Conservation (phyloP, 108 stramenopile species). For the Hondaea fermentalgiana region DNA sequence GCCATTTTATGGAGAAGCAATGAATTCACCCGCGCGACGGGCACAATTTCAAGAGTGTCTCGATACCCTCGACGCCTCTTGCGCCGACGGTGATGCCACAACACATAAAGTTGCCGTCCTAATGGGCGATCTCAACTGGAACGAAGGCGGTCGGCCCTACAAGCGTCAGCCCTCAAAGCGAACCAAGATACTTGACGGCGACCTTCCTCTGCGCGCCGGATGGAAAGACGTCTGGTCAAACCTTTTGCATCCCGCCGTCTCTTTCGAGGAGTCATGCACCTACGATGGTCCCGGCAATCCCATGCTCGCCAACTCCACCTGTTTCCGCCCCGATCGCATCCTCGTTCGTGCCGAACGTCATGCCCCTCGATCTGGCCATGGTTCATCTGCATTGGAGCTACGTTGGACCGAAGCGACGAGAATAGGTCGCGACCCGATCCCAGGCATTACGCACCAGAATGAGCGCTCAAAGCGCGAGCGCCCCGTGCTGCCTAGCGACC, state of each 20-base stretch:
- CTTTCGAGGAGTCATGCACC: background rate
- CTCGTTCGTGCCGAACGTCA: background rate
- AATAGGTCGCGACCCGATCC: background rate
- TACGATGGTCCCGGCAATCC: background rate
- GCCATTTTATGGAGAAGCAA: background rate
- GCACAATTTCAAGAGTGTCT: background rate
- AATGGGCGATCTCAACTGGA: conserved; percentile 1
- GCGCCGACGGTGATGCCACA: background rate
- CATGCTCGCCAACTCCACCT: background rate
- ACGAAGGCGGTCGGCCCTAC: background rate
- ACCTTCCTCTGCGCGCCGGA: background rate
- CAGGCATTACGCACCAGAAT: background rate
- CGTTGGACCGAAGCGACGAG: no score
- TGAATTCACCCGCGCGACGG: background rate
- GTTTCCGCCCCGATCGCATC: background rate
- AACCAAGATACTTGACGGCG: background rate
- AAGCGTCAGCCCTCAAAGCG: background rate
- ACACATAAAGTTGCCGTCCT: background rate
- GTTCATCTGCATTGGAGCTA: no score
- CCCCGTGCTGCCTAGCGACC: background rate
- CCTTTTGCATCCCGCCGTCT: background rate
- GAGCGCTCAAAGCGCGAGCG: background rate
- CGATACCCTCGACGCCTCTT: no score
- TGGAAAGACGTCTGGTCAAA: background rate
- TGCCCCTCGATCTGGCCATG: no score